Evolutionary conservation across 2,329 filamentous ascomycete genomes (phyloP), one percentile per base, ranked within the genome.

Genomic region (Botryotinia calthae): DNA sequence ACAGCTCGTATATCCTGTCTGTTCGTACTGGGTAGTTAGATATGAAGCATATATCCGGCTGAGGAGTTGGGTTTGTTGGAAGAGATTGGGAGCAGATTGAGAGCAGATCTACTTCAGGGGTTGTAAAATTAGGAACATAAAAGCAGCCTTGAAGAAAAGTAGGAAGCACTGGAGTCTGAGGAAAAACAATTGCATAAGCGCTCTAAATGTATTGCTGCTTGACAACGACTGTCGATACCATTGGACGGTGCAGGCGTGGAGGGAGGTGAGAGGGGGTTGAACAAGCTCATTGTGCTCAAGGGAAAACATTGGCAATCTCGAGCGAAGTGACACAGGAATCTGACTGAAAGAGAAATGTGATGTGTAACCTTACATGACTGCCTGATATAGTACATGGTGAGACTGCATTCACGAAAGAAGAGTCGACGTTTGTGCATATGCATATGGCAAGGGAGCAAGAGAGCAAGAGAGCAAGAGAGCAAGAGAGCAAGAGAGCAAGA

Each of bases 71-170:
- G 40, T 46, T 54, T 54, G 25, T 66, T 54, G 25, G n/a, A 40
- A 28, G 54, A 28, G 44, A 34, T n/a, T 40, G 64, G 54, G 64
- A 54, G 64, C 31, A 66, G 63, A 51, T n/a, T 40, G 64, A 66
- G 64, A 54, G 64, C 31, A 66, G 63, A 51, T 66, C 63, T 54
- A 16, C 46, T 28, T 40, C 25, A 28, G 34, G 31, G 46, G 31
- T 34, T 40, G 20, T 40, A 34, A 28, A 28, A 20, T 40, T 18
- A 16, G 64, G 37, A 28, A 54, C 22, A 54, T 40, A 12, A 66
- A 54, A 66, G 64, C 64, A 54, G 44, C 28, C 25, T 54, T 54
- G 46, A 66, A 40, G 48, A 66, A 31, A 64, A 51, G 18, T 2
- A 28, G 51, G 31, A 51, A 66, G 44, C 20, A 25, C 18, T 18